These are phyloP conservation scores for Marchantia polymorpha DNA, from an alignment of 225 moss, liverwort and hornwort species.

Conservation along the genomic window DNA sequence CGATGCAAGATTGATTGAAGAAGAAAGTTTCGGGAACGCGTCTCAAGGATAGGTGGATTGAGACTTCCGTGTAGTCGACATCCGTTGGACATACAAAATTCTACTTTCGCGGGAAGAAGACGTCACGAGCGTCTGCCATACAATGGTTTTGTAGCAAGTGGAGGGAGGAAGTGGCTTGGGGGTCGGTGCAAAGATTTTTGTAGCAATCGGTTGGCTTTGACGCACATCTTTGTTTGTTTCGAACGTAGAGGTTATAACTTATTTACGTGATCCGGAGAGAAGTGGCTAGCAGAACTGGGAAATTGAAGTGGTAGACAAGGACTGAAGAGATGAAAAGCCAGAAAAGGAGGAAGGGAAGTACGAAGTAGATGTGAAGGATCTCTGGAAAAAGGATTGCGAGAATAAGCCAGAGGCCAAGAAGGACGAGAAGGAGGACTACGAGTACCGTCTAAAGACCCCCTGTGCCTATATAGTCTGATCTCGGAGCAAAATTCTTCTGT, in stretches of 20 bases:
- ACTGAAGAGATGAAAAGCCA: too few relatives aligned
- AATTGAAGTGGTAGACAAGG: neutral
- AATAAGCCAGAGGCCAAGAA: too few relatives aligned
- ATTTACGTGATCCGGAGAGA: neutral
- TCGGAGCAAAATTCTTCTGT: conserved; percentile 4
- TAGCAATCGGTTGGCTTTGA: neutral
- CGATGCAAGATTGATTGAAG: neutral
- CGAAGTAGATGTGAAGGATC: too few relatives aligned
- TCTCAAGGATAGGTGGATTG: conserved; percentile 1
- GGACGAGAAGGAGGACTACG: too few relatives aligned
- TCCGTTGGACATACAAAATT: neutral
- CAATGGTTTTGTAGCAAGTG: neutral
- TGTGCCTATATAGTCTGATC: conserved; percentile 10
- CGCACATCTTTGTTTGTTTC: neutral
- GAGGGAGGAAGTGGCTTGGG: neutral
- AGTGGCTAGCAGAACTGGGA: conserved; percentile 10
- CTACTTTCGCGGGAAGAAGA: neutral
- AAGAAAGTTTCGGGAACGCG: neutral
- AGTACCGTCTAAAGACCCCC: neutral
- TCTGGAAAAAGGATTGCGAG: too few relatives aligned
- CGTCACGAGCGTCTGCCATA: conserved; percentile 11
- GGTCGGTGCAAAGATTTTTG: neutral
- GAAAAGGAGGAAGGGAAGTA: too few relatives aligned
- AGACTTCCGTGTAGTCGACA: neutral
- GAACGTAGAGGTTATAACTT: neutral